phyloP scores from a whole-genome alignment of 2,329 filamentous ascomycete genomes.

The Geoglossum cookeanum region DNA sequence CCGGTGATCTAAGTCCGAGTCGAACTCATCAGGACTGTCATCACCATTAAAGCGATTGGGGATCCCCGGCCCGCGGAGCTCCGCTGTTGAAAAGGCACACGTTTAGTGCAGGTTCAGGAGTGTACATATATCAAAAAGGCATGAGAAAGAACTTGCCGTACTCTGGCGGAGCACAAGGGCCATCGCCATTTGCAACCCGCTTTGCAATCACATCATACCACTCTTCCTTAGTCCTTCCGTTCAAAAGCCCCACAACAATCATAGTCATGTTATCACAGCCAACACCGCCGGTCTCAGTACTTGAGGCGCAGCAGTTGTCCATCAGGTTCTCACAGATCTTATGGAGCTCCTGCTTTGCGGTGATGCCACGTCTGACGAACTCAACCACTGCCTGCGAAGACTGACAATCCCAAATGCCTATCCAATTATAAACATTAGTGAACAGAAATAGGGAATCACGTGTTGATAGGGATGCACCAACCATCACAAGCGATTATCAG shows the following conservation, averaged over 20 bases:
- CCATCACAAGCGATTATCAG: slow-evolving; percentile 83
- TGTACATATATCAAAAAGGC: slow-evolving; percentile 13
- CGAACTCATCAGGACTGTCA: slow-evolving; percentile 45
- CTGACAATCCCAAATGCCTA: slow-evolving; percentile 99
- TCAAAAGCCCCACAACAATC: slow-evolving; percentile 71
- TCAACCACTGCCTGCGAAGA: slow-evolving; percentile 94
- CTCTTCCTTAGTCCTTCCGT: slow-evolving; percentile 85
- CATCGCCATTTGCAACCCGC: slow-evolving; percentile 89
- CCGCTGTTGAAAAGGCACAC: slow-evolving; percentile 34
- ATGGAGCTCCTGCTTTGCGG: slow-evolving; percentile 82
- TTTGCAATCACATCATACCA: slow-evolving; percentile 95
- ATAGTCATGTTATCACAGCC: slow-evolving; percentile 99
- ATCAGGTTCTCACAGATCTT: slow-evolving; percentile 99
- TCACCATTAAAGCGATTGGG: slow-evolving; percentile 53
- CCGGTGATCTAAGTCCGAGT: slow-evolving; percentile 27
- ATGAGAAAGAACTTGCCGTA: slow-evolving; percentile 65
- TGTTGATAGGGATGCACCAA: slow-evolving; percentile 26
- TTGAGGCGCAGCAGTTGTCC: slow-evolving; percentile 97
- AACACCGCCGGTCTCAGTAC: slow-evolving; percentile 92
- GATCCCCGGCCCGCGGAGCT: slow-evolving; percentile 67
- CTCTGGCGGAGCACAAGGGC: slow-evolving; percentile 94
- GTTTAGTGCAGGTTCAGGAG: slow-evolving; percentile 10
- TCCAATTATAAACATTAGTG: slow-evolving; percentile 4
- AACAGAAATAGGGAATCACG: neutral
- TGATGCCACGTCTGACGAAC: slow-evolving; percentile 90